Evolutionary conservation across 2,329 filamentous ascomycete genomes (phyloP).

Genomic region (Penicillium sp.): DNA sequence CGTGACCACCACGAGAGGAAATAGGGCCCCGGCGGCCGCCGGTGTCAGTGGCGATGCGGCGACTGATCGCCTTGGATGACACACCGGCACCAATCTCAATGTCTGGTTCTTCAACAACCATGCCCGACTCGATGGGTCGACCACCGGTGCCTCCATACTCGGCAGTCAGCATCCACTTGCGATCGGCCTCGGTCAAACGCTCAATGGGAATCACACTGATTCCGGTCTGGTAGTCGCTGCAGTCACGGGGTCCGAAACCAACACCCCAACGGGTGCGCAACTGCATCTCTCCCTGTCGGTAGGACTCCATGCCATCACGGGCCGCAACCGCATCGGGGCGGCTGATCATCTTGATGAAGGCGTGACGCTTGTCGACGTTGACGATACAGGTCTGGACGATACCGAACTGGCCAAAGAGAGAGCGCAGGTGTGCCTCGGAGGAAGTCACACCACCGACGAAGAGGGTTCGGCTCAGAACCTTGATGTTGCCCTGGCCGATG

Average conservation of each 20-base stretch:
- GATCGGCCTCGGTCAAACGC: conserved; percentile 89
- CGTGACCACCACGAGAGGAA: conserved; percentile 37
- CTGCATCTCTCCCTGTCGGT: conserved; percentile 64
- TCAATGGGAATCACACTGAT: conserved; percentile 90
- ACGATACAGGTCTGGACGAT: conserved; percentile 95
- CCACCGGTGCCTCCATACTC: conserved; percentile 91
- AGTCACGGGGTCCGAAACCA: conserved; percentile 92
- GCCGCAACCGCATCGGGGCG: conserved; percentile 77
- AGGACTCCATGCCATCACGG: conserved; percentile 80
- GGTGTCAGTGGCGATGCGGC: conserved; percentile 47
- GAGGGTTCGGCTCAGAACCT: conserved; percentile 87
- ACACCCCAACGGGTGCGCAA: conserved; percentile 94
- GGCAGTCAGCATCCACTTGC: conserved; percentile 93
- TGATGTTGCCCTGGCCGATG: conserved; percentile 72
- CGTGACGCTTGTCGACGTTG: conserved; percentile 95
- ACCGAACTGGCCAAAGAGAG: conserved; percentile 74
- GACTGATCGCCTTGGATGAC: conserved; percentile 69
- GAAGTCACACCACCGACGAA: conserved; percentile 94
- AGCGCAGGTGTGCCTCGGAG: conserved; percentile 73
- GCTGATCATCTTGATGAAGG: conserved; percentile 97
- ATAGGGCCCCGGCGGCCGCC: conserved; percentile 46
- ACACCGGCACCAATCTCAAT: conserved; percentile 98
- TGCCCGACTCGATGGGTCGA: conserved; percentile 67
- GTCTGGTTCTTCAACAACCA: conserved; percentile 94
- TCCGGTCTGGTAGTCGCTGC: conserved; percentile 89